Evolutionary conservation across 768 basidiomycete species (phyloP), one percentile per base, ranked within the genome.

Genomic region (Lentinus brumalis): DNA sequence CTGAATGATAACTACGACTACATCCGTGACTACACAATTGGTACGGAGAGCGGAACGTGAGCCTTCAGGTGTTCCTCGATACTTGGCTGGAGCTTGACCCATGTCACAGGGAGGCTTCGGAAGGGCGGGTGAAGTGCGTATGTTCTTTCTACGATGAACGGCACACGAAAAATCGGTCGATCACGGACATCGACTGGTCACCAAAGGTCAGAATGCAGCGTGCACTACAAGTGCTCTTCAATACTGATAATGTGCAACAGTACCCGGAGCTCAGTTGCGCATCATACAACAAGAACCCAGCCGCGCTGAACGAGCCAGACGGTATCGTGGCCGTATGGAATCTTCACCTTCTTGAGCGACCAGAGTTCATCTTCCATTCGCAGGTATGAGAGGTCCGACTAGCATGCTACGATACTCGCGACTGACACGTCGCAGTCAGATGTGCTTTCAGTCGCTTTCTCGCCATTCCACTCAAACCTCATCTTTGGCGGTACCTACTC

Each of bases 401-500:
- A 12, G 18, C 21, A 26, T 42, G 9, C 15, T 41, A 53, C 39
- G 42, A 55, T 52, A 46, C 21, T 26, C 21, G 1, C 64, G 61
- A 39, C 66, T 66, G 45, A 65, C 30, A 62, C 39, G 55, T 55
- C 59, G 51, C 73, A 98, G 97, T 98, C 97, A 50, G 97, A 99
- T 70, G 95, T 98, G 39, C 86, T 99, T 18, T 97, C 96, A 0
- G 93, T 98, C 7, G 88, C 90, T 8, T 98, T 98, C 74, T 98
- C 97, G 0, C 96, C 97, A 0, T 98, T 97, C 75, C 96, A 99
- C 74, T 92, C 97, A 2, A 98, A 97, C 69, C 85, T 98, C 16
- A 84, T 99, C 41, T 97, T 98, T 64, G 97, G 97, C 54, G 97
- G 97, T 26, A 98, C 97, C n/a, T 98, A 98, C 72, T 98, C 97